Base-by-base conservation (phyloP, 306 rosid genomes). In the Vicia faba region DNA sequence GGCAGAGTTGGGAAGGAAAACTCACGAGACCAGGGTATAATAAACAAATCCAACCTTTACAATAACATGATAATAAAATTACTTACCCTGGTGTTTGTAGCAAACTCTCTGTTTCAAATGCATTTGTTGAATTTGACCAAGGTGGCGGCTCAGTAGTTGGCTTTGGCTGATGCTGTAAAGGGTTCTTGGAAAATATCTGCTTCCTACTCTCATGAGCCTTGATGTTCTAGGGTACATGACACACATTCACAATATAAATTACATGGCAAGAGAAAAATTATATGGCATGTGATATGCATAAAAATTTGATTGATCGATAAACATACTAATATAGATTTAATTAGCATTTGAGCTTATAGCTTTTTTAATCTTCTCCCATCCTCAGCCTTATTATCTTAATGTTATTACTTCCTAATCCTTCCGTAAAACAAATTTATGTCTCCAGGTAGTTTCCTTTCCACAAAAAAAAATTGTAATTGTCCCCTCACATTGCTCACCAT, bases 201-300 rank as follows among this genome's bases (percentile, higher is more conserved):
- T 69, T 93, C 83, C 96, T 81, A 76, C 77, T 93, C 86, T 93
- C 98, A 54, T 93, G 89, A 69, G 96, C 95, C 86, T 93, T 93
- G 58, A 93, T 89, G 70, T 93, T 82, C 95, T 93, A 84, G 36
- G 60, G 63, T 11, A 68, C 28, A 72, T 40, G 13, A 51, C 58
- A 51, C 10, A 29, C 39, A 63, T 53, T 46, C 15, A 41, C 55
- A 64, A 64, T 5, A 51, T 51, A 51, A 51, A 51, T 51, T 50
- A 50, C 7, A 50, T 50, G 12, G 7, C 29, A 50, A 5, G n/a
- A 19, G 57, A 19, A 50, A 8, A 64, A 60, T 41, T 29, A 20
- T n/a, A 14, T 2, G 5, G 71, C 29, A 53, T 59, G 40, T 45
- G 51, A 45, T 45, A 45, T 20, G 3, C 31, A 65, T 45, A 18